Evolutionary conservation across 768 basidiomycete species (phyloP).

Genomic region (Punctularia strigosozonata): DNA sequence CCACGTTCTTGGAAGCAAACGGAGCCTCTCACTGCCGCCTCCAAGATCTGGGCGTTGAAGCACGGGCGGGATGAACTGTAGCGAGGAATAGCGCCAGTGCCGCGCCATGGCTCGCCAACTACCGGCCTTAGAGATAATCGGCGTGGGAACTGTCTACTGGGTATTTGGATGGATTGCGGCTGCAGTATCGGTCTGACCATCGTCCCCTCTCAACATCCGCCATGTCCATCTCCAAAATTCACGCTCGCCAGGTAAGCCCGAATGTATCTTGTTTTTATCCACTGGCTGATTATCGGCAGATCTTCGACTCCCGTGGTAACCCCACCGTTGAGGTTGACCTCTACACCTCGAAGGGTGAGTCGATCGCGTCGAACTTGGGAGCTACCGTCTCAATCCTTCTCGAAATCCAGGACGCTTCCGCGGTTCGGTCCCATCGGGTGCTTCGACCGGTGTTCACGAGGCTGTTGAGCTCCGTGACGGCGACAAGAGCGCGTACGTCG

Average conservation of each 20-base stretch:
- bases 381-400: conserved; percentile 7
- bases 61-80: no score
- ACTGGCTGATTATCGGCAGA: conserved; percentile 36
- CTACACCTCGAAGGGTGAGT: conserved; percentile 72
- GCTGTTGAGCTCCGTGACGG: conserved; percentile 98
- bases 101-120: no score
- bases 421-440: conserved; percentile 93
- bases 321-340: conserved; percentile 94
- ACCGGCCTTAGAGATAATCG: no score
- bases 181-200: no score
- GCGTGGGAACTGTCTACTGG: no score
- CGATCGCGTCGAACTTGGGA: not conserved
- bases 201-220: no score
- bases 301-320: conserved; percentile 99
- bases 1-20: no score
- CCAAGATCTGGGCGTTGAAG: no score
- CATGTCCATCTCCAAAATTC: conserved; percentile 90
- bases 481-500: conserved; percentile 86
- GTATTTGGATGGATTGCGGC: no score
- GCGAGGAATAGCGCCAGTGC: no score
- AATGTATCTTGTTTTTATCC: conserved; percentile 8
- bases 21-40: no score
- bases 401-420: conserved; percentile 69
- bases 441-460: conserved; percentile 96
- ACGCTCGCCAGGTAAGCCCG: conserved; percentile 94